These are phyloP conservation scores for Eimeria acervulina DNA, from an alignment of 169 alveolate genomes.

Conservation along the genomic window DNA sequence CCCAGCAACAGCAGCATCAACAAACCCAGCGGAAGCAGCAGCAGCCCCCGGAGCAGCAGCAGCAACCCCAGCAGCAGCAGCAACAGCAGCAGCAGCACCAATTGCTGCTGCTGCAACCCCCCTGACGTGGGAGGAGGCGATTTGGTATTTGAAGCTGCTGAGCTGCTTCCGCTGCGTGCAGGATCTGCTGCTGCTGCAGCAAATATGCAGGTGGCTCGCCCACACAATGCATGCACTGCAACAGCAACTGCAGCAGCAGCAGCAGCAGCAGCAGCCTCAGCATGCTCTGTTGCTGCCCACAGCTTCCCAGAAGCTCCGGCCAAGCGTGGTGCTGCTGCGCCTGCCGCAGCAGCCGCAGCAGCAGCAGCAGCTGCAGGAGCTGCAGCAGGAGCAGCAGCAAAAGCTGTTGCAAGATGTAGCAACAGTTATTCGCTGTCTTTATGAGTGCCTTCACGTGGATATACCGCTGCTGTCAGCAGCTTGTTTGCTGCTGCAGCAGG, in stretches of 20 bases:
- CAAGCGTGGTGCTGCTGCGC: not conserved
- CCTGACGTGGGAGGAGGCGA: slow-evolving; percentile 26
- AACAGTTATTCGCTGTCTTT: slow-evolving; percentile 33
- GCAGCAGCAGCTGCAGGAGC: slow-evolving; percentile 6
- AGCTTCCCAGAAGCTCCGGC: not conserved
- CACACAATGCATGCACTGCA: slow-evolving; percentile 61
- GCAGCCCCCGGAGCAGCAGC: too few species aligned
- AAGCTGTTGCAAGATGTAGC: slow-evolving; percentile 1
- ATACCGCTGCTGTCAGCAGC: slow-evolving; percentile 65
- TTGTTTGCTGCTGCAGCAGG: slow-evolving; percentile 5
- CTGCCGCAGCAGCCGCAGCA: not conserved
- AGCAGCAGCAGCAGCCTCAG: slow-evolving; percentile 30
- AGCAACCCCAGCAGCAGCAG: too few species aligned
- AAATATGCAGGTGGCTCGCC: slow-evolving; percentile 52
- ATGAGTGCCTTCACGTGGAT: slow-evolving; percentile 20
- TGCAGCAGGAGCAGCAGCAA: slow-evolving; percentile 58
- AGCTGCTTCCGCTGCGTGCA: slow-evolving; percentile 53
- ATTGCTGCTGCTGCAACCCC: slow-evolving; percentile 30
- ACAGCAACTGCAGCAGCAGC: slow-evolving; percentile 67
- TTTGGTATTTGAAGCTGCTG: slow-evolving; percentile 44
- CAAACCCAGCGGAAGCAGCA: too few species aligned
- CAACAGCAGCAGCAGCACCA: too few species aligned
- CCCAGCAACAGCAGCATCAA: not conserved
- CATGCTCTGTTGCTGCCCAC: not conserved
- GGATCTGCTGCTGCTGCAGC: slow-evolving; percentile 30